A percentile compares a stretch with the other conserved stretches of the same genome.
phyloP scores from a whole-genome alignment of 2,329 filamentous ascomycete genomes.

The Ophiostoma piceae region DNA sequence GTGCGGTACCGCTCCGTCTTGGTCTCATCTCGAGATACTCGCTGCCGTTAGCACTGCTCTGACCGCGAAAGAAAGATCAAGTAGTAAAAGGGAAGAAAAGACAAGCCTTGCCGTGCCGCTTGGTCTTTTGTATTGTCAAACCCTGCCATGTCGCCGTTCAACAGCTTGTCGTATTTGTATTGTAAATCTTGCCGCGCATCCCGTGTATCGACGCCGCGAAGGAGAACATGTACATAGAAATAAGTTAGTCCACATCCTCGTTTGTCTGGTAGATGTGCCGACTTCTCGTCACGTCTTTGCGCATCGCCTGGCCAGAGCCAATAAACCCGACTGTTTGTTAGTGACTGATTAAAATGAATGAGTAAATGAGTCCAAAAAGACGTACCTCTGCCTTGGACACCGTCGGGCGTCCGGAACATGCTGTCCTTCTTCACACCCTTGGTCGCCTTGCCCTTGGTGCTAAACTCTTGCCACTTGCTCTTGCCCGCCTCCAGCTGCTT shows the following conservation, averaged over 20 bases:
- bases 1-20: neutral
- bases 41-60: slow-evolving; percentile 9
- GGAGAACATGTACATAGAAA: neutral
- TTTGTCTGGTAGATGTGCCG: slow-evolving; percentile 79
- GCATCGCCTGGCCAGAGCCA: slow-evolving; percentile 91
- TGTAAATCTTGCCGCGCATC: neutral
- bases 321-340: slow-evolving; percentile 75
- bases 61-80: neutral
- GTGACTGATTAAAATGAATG: slow-evolving; percentile 30
- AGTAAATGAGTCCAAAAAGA: slow-evolving; percentile 10
- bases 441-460: slow-evolving; percentile 65
- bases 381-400: slow-evolving; percentile 78
- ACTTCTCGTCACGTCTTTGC: slow-evolving; percentile 77
- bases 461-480: slow-evolving; percentile 92
- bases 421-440: slow-evolving; percentile 77
- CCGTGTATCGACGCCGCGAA: neutral
- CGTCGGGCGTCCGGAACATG: slow-evolving; percentile 92
- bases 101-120: neutral
- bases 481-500: slow-evolving; percentile 88
- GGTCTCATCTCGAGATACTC: neutral
- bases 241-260: slow-evolving; percentile 64
- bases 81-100: neutral
- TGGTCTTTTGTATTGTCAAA: neutral
- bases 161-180: neutral
- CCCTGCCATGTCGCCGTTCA: neutral